Conservation (phyloP, 2,329 filamentous ascomycete species). For the Capronia americana region DNA sequence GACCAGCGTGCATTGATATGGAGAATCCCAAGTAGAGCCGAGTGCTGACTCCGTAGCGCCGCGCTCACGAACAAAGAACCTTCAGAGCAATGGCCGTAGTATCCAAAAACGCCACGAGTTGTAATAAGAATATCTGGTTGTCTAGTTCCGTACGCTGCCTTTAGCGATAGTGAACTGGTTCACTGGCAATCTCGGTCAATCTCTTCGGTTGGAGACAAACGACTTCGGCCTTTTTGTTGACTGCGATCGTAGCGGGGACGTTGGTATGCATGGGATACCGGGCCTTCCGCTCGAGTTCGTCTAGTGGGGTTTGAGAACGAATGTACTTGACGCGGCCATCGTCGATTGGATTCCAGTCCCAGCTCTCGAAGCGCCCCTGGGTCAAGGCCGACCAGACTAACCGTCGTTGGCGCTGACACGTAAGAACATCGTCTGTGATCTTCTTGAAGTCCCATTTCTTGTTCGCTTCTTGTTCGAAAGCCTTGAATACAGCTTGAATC, state of each 20-base stretch:
- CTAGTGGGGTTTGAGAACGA: constrained; percentile 78
- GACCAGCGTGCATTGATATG: background rate
- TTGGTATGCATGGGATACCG: constrained; percentile 63
- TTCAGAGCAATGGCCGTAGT: background rate
- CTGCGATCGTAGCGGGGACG: constrained; percentile 24
- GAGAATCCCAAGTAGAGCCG: background rate
- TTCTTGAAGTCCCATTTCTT: constrained; percentile 79
- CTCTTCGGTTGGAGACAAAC: constrained; percentile 27
- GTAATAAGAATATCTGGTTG: background rate
- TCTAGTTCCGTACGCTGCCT: background rate
- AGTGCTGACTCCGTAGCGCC: constrained; percentile 21
- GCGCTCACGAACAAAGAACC: constrained; percentile 19
- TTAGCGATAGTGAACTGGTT: constrained; percentile 33
- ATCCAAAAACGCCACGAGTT: background rate
- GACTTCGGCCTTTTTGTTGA: constrained; percentile 31
- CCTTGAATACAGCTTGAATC: constrained; percentile 49
- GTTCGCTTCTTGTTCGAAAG: constrained; percentile 75
- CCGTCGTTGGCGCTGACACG: constrained; percentile 78
- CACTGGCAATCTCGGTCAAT: constrained; percentile 34
- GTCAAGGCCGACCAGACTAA: constrained; percentile 81
- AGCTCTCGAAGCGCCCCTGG: constrained; percentile 76
- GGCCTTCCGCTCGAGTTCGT: constrained; percentile 78
- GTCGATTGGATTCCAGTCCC: constrained; percentile 73
- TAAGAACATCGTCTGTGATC: constrained; percentile 76
- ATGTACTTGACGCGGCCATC: constrained; percentile 71